phyloP scores from a whole-genome alignment of 257 asterid genomes.

The Solanum peruvianum region DNA sequence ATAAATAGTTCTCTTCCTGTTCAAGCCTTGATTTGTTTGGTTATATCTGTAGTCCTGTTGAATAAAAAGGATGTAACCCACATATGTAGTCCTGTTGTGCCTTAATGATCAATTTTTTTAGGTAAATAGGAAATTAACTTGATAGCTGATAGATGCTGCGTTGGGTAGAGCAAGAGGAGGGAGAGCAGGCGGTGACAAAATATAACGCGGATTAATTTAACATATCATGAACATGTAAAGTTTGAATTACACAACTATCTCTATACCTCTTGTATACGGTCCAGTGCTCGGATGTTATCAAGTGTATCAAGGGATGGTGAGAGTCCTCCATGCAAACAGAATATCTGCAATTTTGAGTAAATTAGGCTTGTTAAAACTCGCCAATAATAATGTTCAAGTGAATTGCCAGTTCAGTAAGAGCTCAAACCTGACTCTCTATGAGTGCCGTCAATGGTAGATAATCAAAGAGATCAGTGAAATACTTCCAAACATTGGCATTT shows the following conservation, averaged over 20 bases:
- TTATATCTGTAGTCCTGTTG: neutral
- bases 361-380: slow-evolving; percentile 8
- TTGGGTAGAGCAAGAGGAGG: neutral
- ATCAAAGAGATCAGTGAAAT: slow-evolving; percentile 91
- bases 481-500: slow-evolving; percentile 96
- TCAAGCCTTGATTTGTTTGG: neutral
- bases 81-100: neutral
- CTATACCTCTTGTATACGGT: slow-evolving; percentile 90
- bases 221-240: neutral
- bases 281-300: slow-evolving; percentile 80
- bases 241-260: neutral
- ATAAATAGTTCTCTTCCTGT: neutral
- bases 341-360: slow-evolving; percentile 35
- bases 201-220: neutral
- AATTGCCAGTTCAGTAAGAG: neutral
- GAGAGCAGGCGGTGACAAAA: neutral
- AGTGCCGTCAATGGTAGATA: slow-evolving; percentile 95
- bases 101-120: neutral
- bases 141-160: neutral
- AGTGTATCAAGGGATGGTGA: slow-evolving; percentile 95
- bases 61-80: neutral
- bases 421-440: slow-evolving; percentile 93
- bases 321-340: slow-evolving; percentile 98
- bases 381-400: slow-evolving; percentile 1
- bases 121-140: neutral